Percentiles rank a stretch among this genome's conserved stretches.
These are phyloP conservation scores for Aphanomyces invadans DNA, from an alignment of 352 stramenopile genomes.

Conservation along the genomic window DNA sequence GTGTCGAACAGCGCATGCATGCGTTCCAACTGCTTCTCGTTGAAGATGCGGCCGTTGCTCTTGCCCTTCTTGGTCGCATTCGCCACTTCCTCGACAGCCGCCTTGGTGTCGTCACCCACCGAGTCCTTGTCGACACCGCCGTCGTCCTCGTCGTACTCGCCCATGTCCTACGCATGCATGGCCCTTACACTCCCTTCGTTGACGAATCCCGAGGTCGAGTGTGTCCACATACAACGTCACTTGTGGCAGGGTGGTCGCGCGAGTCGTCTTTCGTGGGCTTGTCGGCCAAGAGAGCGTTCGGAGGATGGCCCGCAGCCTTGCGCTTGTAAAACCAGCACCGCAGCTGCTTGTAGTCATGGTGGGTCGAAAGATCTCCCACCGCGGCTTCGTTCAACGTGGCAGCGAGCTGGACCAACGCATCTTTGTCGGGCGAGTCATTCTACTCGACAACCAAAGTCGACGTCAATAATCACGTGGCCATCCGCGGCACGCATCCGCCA, in stretches of 20 bases:
- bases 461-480: too few relatives aligned
- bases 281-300: too few relatives aligned
- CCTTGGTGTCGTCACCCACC: too few relatives aligned
- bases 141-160: not conserved
- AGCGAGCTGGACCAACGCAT: constrained; percentile 52
- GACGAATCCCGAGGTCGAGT: not conserved
- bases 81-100: too few relatives aligned
- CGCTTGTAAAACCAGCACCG: constrained; percentile 85
- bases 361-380: constrained; percentile 42
- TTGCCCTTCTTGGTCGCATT: not conserved
- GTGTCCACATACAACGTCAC: too few relatives aligned
- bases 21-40: constrained; percentile 75
- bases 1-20: constrained; percentile 84
- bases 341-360: constrained; percentile 78
- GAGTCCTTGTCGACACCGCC: too few relatives aligned
- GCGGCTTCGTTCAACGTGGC: constrained; percentile 4
- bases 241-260: too few relatives aligned
- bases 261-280: too few relatives aligned
- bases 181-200: too few relatives aligned
- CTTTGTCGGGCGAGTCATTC: constrained; percentile 35
- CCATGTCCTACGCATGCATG: not conserved
- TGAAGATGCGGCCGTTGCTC: constrained; percentile 57
- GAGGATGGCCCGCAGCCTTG: constrained; percentile 18
- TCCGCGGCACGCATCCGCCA: too few relatives aligned
- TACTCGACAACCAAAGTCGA: not conserved